These are phyloP conservation scores for Hanseniaspora gamundiae DNA, from an alignment of 1,139 yeast genomes.

Conservation along the genomic window DNA sequence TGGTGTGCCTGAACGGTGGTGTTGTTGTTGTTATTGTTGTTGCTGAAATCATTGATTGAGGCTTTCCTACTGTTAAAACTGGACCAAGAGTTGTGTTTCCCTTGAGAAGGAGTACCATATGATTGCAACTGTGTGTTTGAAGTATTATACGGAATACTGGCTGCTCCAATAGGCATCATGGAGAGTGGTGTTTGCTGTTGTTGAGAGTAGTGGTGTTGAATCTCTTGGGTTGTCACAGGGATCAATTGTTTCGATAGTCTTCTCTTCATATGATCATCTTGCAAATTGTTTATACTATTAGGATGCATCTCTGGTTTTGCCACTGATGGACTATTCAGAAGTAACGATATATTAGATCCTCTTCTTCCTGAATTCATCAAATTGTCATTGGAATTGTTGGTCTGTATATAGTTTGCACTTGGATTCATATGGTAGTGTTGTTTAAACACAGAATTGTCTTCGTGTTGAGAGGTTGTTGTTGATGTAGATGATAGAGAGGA, in stretches of 20 bases:
- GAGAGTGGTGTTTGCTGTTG: constrained; percentile 1
- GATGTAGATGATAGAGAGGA: neutral
- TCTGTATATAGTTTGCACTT: neutral
- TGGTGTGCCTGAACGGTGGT: neutral
- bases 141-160: no score
- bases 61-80: no score
- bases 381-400: neutral
- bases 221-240: neutral
- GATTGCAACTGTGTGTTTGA: no score
- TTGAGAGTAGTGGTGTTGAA: neutral
- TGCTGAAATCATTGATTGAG: no score
- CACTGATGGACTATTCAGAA: neutral
- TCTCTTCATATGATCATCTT: neutral
- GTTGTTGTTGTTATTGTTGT: neutral
- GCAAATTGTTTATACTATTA: neutral
- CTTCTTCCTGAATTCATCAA: neutral
- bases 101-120: neutral
- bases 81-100: neutral
- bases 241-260: neutral
- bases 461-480: neutral
- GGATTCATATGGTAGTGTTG: neutral
- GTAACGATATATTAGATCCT: neutral
- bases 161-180: neutral
- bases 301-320: neutral
- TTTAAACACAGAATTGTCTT: neutral